Base-by-base conservation (phyloP, 495 filamentous ascomycete species). In the Tuber brumale region DNA sequence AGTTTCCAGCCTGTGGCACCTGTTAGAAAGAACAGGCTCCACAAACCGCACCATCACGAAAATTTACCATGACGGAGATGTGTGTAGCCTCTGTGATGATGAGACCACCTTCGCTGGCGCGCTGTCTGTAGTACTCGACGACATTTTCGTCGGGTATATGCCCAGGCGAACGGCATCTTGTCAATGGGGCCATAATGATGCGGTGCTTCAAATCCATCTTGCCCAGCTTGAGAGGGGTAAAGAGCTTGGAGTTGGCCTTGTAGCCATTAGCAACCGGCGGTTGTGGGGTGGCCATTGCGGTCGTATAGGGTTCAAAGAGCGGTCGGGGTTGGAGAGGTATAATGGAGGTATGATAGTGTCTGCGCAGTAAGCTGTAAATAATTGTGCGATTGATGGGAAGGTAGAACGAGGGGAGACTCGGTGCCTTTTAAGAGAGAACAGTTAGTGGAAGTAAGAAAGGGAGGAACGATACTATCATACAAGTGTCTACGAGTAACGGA, bases 1-100 rank as follows among this genome's bases (percentile, higher is more conserved):
- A 89, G 46, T 80, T 82, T 39, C 81, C 81, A 18, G 61, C 71
- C 80, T 82, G 4, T 21, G 61, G 4, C 23, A 74, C 57, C 3
- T 31, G 57, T 66, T 66, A 46, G n/a, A 48, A 35, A 16, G 44
- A 21, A 80, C 12, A 31, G 18, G 14, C 57, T 8, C 57, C n/a
- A 31, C 12, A 4, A 21, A n/a, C 18, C 8, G 35, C 9, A 39
- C 2, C 7, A 21, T 66, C n/a, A 31, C 27, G 31, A 72, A 27
- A 51, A 73, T 83, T 81, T 42, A 88, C 87, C 71, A 82, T 80
- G 3, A 87, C 83, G 12, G 90, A 86, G 80, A 93, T 89, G 76
- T 90, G 86, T 31, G 91, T 90, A 3, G 86, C 91, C 84, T 94
- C 92, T 27, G 86, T 87, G 79, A 92, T 87, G 71, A 91, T 81